Conservation (phyloP, 345 rosid species). For the Heritiera fomes region DNA sequence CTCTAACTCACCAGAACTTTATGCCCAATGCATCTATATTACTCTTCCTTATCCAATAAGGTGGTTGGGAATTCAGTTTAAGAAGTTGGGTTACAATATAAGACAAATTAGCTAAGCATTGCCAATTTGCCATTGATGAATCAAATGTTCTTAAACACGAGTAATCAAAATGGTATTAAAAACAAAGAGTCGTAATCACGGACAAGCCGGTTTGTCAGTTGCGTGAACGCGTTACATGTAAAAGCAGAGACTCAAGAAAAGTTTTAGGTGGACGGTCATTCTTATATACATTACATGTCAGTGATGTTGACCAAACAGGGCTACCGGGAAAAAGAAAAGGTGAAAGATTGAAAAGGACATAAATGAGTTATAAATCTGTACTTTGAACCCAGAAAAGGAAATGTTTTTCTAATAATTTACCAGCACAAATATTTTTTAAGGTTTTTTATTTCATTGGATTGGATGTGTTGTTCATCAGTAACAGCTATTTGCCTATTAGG, state of each 20-base stretch:
- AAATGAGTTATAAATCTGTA: neutral
- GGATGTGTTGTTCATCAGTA: neutral
- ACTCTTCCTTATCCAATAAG: neutral
- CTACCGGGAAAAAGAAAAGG: neutral
- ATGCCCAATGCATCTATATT: neutral
- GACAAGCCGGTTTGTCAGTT: neutral
- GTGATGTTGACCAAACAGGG: neutral
- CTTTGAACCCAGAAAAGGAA: neutral
- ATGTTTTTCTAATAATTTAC: neutral
- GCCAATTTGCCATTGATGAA: neutral
- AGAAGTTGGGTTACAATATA: neutral
- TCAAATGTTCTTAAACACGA: neutral
- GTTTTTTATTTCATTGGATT: neutral
- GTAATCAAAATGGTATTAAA: neutral
- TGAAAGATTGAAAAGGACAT: neutral
- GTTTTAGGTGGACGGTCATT: neutral
- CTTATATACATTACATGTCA: neutral
- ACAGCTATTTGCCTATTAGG: too few species aligned
- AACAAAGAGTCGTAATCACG: neutral
- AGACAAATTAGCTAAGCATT: neutral
- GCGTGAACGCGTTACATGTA: neutral
- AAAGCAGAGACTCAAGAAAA: neutral
- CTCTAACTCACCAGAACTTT: neutral
- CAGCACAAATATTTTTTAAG: neutral
- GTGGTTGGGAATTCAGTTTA: conserved; percentile 18